phyloP scores from a whole-genome alignment of 1,284 basidiomycete species.

The Ustilago loliicola region DNA sequence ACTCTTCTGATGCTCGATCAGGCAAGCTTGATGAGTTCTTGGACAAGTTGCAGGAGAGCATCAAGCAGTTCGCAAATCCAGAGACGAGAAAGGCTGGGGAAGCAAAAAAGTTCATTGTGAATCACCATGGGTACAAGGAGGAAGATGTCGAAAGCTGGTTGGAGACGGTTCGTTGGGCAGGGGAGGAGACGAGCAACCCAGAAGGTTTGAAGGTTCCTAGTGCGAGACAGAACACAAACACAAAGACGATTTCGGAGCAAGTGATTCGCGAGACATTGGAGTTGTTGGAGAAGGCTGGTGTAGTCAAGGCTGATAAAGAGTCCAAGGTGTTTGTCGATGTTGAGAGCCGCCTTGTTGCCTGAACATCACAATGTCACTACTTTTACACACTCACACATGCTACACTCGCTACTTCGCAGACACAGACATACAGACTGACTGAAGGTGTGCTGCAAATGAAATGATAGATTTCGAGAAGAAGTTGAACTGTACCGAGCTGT shows the following conservation, averaged over 20 bases:
- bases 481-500: background rate
- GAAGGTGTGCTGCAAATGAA: background rate
- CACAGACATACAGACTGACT: background rate
- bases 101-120: constrained; percentile 46
- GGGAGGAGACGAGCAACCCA: constrained; percentile 54
- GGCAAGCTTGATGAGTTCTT: constrained; percentile 50
- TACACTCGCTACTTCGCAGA: background rate
- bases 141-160: constrained; percentile 79
- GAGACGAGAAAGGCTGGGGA: constrained; percentile 27
- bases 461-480: background rate
- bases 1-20: background rate
- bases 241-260: constrained; percentile 41
- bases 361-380: background rate
- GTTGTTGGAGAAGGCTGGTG: constrained; percentile 60
- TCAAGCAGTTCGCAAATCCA: constrained; percentile 55
- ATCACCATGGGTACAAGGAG: constrained; percentile 74
- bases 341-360: constrained; percentile 33
- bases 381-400: background rate
- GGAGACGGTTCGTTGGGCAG: constrained; percentile 63
- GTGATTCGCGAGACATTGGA: constrained; percentile 52
- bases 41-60: constrained; percentile 40
- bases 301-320: constrained; percentile 34
- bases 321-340: constrained; percentile 21
- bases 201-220: constrained; percentile 18
- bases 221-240: constrained; percentile 50